Base-by-base conservation (phyloP, 2,329 filamentous ascomycete species). In the Scedosporium apiospermum region DNA sequence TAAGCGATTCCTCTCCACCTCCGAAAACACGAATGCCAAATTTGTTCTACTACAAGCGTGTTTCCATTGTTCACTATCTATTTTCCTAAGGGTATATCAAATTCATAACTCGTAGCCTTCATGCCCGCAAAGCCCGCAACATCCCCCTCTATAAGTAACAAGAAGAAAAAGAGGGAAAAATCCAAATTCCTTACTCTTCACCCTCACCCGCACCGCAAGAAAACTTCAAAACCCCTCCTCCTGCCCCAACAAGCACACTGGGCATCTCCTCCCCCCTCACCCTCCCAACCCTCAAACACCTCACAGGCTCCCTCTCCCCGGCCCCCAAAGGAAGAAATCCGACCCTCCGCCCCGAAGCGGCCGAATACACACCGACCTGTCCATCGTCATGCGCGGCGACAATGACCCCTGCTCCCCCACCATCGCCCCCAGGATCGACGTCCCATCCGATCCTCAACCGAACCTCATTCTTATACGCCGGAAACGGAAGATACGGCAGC, bases 371-470 rank as follows among this genome's bases (percentile, higher is more conserved):
- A 1, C 67, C 74, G 0, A 85, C 72, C 0, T 70, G 76, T 10
- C 77, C 78, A 58, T 81, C 75, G 46, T 82, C 79, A 57, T 83
- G 81, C 0, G 80, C 82, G 0, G 83, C 80, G 0, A 83, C 84
- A 4, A 83, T 77, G 26, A 82, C 66, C 12, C 80, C 81, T 6
- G 77, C 69, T n/a, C 75, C 73, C 6, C 30, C 30, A 10, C 6
- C 30, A 34, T 9, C 6, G 10, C 30, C 30, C 5, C n/a, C n/a
- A 0, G 70, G 58, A 63, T 79, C 76, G 4, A 81, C 76, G 61
- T 83, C 82, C 66, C 85, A 78, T 1, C 83, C 85, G 9, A 81
- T 74, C 18, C 78, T 70, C 51, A 79, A 70, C 53, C 78, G 76
- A 0, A 78, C 78, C 0, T 69, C 68, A 68, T 87, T 88, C 34